Evolutionary conservation across 2,329 filamentous ascomycete species (phyloP).

Genomic region (Zymoseptoria passerinii): DNA sequence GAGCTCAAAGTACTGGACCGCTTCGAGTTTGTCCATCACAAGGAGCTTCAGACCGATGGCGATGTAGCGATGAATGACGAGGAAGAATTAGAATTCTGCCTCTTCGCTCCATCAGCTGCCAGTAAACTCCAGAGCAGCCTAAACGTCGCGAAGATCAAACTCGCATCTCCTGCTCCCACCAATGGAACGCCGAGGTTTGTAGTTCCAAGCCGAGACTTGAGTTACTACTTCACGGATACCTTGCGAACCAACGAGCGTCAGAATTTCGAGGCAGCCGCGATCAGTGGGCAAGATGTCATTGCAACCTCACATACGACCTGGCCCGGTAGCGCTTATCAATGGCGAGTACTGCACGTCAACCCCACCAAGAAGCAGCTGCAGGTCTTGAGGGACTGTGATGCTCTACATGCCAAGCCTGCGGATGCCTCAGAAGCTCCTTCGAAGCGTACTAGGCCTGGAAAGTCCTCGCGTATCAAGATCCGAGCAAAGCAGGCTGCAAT

Average conservation of each 20-base stretch:
- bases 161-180: constrained; percentile 13
- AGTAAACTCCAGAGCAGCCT: background rate
- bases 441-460: constrained; percentile 25
- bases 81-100: constrained; percentile 14
- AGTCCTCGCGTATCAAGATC: constrained; percentile 25
- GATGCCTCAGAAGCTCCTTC: background rate
- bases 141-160: constrained; percentile 15
- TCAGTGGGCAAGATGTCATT: constrained; percentile 14
- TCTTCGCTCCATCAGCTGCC: constrained; percentile 12
- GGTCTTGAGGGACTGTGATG: constrained; percentile 1
- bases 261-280: constrained; percentile 9
- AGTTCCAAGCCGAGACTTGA: constrained; percentile 4
- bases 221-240: constrained; percentile 15
- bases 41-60: background rate
- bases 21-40: constrained; percentile 15
- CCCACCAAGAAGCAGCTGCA: constrained; percentile 10
- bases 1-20: constrained; percentile 2
- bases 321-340: constrained; percentile 15
- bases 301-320: constrained; percentile 5
- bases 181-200: constrained; percentile 14
- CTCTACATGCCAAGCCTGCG: constrained; percentile 4
- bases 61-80: background rate
- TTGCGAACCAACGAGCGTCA: background rate
- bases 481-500: constrained; percentile 19
- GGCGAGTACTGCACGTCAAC: constrained; percentile 17